These are phyloP conservation scores for Hippophae rhamnoides DNA, from an alignment of 306 rosid species.

Conservation along the genomic window DNA sequence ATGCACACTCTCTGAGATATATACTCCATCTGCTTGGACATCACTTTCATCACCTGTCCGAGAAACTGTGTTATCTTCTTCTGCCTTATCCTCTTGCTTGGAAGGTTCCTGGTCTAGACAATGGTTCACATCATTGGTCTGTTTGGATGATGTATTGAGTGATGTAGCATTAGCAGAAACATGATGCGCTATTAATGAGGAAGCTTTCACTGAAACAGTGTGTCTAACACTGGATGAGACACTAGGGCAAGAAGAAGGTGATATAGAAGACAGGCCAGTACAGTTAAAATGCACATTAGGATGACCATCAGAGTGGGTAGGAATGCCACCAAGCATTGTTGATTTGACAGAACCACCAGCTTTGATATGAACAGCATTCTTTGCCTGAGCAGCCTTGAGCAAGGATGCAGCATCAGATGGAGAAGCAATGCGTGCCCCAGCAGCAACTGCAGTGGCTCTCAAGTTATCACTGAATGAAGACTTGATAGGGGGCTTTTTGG, in stretches of 20 bases:
- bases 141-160: slow-evolving; percentile 20
- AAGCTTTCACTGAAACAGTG: slow-evolving; percentile 18
- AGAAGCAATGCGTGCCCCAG: slow-evolving; percentile 56
- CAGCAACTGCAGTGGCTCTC: slow-evolving; percentile 51
- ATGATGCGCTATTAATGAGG: slow-evolving; percentile 15
- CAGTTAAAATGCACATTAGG: slow-evolving; percentile 23
- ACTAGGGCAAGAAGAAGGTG: slow-evolving; percentile 14
- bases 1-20: slow-evolving; percentile 1
- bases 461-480: slow-evolving; percentile 24
- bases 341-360: slow-evolving; percentile 29
- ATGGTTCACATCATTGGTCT: slow-evolving; percentile 22
- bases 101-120: slow-evolving; percentile 16
- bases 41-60: neutral
- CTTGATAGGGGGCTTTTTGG: slow-evolving; percentile 36
- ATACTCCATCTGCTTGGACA: slow-evolving; percentile 16
- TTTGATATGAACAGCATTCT: slow-evolving; percentile 28
- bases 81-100: slow-evolving; percentile 30
- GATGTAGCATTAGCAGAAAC: slow-evolving; percentile 11
- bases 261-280: slow-evolving; percentile 13
- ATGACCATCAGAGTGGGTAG: slow-evolving; percentile 29
- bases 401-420: slow-evolving; percentile 41
- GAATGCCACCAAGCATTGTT: slow-evolving; percentile 19
- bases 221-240: slow-evolving; percentile 12
- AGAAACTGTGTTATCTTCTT: slow-evolving; percentile 9
- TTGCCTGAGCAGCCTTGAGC: slow-evolving; percentile 44